Base-by-base conservation (phyloP, 2,329 filamentous ascomycete species). In the Epichloe typhina region DNA sequence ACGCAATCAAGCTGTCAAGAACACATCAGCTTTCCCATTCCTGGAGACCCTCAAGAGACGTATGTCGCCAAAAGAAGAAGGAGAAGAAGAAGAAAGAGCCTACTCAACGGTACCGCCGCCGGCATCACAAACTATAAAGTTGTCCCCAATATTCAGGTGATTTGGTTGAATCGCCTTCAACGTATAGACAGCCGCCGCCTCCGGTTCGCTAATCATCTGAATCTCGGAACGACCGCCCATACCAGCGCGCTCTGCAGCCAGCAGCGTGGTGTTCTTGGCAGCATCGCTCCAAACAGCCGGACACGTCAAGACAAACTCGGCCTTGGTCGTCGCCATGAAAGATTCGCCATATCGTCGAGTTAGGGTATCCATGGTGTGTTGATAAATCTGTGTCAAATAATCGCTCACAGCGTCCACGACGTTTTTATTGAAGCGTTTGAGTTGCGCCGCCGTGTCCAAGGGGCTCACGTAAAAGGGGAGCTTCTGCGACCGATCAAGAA, bases 281-380 rank as follows among this genome's bases (percentile, higher is more conserved):
- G 84, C 79, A 63, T 93, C 87, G 23, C 82, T 87, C 87, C 87
- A 93, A 7, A 91, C 85, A 7, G 87, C 87, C 7, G 87, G 87
- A 48, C 86, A 87, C 1, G 86, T 91, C 50, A 93, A 72, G 46
- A 91, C 84, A 58, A 87, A 90, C 54, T 90, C 82, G 39, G 88
- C 81, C 58, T 81, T 82, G 5, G 85, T 89, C 7, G 78, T 80
- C 6, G 77, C 76, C 80, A 90, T 87, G 60, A 91, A 90, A 0
- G 80, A 82, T 66, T 86, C 83, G 58, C 86, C 86, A 61, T 89
- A 90, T 45, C 85, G 73, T 53, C 82, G 73, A 1, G 79, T 84
- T 55, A 91, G 71, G 0, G 82, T 88, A 61, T 88, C 83, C 77
- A 88, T 87, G 37, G 85, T 89, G 62, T 90, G 86, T 52, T 77